These are phyloP conservation scores for Lanmaoa pseudosensibilis DNA, from an alignment of 768 basidiomycete species.

Conservation along the genomic window DNA sequence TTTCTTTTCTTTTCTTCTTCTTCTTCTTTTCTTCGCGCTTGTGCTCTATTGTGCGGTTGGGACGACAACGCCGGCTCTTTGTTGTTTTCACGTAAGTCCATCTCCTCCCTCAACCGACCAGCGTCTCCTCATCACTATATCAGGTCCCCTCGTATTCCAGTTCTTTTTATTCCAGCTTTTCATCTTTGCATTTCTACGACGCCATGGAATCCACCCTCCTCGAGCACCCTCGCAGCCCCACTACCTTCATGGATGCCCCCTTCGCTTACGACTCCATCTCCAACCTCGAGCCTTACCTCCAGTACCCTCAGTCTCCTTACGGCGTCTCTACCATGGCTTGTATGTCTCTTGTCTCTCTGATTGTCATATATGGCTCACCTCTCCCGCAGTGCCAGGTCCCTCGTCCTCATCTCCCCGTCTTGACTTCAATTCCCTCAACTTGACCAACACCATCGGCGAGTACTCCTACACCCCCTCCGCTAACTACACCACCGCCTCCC, in stretches of 20 bases:
- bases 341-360: constrained; percentile 38
- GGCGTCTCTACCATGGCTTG: constrained; percentile 60
- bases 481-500: constrained; percentile 52
- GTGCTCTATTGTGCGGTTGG: constrained; percentile 38
- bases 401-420: constrained; percentile 57
- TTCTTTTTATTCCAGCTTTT: constrained; percentile 34
- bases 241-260: constrained; percentile 50
- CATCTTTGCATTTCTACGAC: constrained; percentile 37
- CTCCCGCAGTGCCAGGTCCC: constrained; percentile 48
- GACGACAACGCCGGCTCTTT: constrained; percentile 31
- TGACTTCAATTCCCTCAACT: constrained; percentile 62
- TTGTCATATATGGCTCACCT: constrained; percentile 8
- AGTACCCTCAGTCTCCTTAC: constrained; percentile 67
- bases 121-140: constrained; percentile 9
- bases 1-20: constrained; percentile 33
- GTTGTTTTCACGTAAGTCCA: constrained; percentile 36
- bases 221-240: constrained; percentile 51
- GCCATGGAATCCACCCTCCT: constrained; percentile 51
- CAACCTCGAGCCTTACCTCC: constrained; percentile 57
- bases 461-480: constrained; percentile 56
- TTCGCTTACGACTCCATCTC: constrained; percentile 48
- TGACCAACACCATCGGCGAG: constrained; percentile 56
- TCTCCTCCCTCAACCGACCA: neutral
- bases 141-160: constrained; percentile 36
- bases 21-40: constrained; percentile 24